These are phyloP conservation scores for Eimeria sp. DNA, from an alignment of 169 alveolate species.

Conservation along the genomic window DNA sequence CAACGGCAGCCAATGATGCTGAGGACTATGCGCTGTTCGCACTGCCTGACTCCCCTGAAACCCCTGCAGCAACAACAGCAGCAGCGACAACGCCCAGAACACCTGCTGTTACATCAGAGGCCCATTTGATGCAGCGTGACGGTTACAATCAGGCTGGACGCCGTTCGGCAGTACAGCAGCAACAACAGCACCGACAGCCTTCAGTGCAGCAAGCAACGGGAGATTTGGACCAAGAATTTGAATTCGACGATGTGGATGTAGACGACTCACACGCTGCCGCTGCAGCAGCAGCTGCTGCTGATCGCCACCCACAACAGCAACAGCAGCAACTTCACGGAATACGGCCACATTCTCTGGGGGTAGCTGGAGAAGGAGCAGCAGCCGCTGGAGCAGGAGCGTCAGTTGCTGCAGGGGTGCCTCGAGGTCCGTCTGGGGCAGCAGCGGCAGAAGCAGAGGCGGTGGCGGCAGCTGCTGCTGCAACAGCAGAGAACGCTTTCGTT, in stretches of 20 bases:
- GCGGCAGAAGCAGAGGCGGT: constrained; percentile 26
- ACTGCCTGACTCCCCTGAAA: not conserved
- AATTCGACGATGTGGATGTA: constrained; percentile 80
- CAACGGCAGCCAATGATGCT: not conserved
- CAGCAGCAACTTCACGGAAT: constrained; percentile 58
- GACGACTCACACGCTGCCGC: constrained; percentile 73
- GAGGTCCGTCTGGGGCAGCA: not conserved
- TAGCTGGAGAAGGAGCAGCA: constrained; percentile 13
- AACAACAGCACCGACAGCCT: constrained; percentile 66
- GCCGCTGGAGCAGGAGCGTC: constrained; percentile 22
- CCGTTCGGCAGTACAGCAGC: constrained; percentile 23
- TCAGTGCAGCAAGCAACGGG: constrained; percentile 37
- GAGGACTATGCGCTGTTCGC: constrained; percentile 19
- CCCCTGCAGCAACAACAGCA: not conserved
- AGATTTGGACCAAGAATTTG: constrained; percentile 79
- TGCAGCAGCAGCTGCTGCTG: constrained; percentile 53
- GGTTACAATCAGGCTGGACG: constrained; percentile 2
- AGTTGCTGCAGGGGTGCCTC: constrained; percentile 26
- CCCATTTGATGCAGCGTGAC: not conserved
- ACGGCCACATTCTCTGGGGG: constrained; percentile 13
- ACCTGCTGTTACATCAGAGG: not conserved
- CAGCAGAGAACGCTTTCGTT: constrained; percentile 37
- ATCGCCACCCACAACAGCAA: constrained; percentile 31
- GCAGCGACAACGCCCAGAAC: constrained; percentile 12
- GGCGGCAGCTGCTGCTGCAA: constrained; percentile 36